Conservation (phyloP, 495 filamentous ascomycete genomes). For the Podospora australis region DNA sequence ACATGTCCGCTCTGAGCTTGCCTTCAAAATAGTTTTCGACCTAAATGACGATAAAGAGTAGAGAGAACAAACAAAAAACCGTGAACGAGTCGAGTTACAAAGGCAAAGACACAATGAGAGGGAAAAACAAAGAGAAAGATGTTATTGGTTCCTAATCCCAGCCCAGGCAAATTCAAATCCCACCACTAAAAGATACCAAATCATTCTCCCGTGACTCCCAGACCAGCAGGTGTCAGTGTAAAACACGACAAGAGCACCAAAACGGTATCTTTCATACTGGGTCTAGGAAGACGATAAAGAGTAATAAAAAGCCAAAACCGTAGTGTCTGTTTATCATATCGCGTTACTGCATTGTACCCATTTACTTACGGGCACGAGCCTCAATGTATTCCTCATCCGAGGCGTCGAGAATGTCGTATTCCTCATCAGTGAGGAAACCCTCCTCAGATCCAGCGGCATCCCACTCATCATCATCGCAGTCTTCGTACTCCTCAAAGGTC, state of each 20-base stretch:
- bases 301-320: neutral
- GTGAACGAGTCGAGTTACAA: neutral
- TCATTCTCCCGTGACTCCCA: neutral
- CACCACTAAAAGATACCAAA: neutral
- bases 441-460: slow-evolving; percentile 53
- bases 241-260: no score
- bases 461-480: slow-evolving; percentile 51
- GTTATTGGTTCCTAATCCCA: no score
- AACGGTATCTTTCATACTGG: no score
- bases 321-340: no score
- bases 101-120: slow-evolving; percentile 1
- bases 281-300: neutral
- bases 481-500: slow-evolving; percentile 55
- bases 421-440: slow-evolving; percentile 89
- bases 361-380: slow-evolving; percentile 30
- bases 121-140: slow-evolving; percentile 22
- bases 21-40: no score
- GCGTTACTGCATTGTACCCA: neutral
- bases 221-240: no score
- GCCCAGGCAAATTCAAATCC: neutral
- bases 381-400: slow-evolving; percentile 80
- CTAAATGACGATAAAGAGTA: neutral
- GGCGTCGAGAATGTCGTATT: slow-evolving; percentile 94
- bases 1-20: neutral
- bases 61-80: slow-evolving; percentile 11